These are phyloP conservation scores for Debaryomyces maramus DNA, from an alignment of 805 yeast species.

Conservation along the genomic window DNA sequence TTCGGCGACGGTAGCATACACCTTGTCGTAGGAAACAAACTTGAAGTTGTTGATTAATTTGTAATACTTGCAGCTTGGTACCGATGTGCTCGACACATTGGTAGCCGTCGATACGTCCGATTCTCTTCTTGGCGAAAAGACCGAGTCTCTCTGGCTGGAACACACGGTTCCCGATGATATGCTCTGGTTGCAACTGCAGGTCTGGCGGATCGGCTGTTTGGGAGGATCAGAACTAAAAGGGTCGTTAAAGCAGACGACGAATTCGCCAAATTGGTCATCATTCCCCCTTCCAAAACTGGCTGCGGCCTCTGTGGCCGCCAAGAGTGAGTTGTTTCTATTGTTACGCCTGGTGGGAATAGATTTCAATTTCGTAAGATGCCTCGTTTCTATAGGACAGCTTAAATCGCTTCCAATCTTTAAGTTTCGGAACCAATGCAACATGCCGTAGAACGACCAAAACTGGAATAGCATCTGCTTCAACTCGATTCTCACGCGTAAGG, in stretches of 20 bases:
- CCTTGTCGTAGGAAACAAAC: conserved; percentile 15
- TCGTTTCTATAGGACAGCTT: conserved; percentile 27
- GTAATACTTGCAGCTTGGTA: conserved; percentile 1
- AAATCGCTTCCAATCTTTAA: conserved; percentile 37
- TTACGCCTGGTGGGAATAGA: conserved; percentile 23
- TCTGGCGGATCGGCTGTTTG: background rate
- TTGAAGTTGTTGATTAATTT: conserved; percentile 11
- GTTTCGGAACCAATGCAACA: conserved; percentile 40
- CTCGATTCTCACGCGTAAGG: conserved; percentile 39
- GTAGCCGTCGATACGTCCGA: conserved; percentile 2
- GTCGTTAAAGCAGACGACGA: background rate
- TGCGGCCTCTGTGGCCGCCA: conserved; percentile 24
- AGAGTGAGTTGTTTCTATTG: conserved; percentile 22
- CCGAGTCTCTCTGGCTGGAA: background rate
- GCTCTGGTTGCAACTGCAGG: background rate
- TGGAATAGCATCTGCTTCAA: conserved; percentile 38
- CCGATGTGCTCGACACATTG: background rate
- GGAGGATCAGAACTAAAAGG: background rate
- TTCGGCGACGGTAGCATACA: conserved; percentile 23
- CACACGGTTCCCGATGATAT: background rate
- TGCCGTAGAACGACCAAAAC: conserved; percentile 41
- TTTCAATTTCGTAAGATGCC: conserved; percentile 25
- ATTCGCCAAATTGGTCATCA: background rate
- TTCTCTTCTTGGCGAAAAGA: conserved; percentile 2
- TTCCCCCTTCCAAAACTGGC: conserved; percentile 6